phyloP scores from a whole-genome alignment of 306 rosid species.

The Boehmeria nivea region DNA sequence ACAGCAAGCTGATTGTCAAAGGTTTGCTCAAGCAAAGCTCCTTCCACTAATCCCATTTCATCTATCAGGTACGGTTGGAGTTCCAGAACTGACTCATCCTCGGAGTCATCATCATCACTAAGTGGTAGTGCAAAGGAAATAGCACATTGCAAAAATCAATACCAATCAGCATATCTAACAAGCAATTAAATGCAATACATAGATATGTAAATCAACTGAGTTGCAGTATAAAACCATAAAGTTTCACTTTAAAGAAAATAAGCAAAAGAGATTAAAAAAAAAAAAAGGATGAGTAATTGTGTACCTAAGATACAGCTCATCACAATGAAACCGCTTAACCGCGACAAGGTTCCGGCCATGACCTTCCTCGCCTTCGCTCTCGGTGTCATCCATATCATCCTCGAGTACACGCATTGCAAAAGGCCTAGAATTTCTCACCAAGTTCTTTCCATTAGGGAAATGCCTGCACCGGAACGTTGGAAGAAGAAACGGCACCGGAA shows the following conservation, averaged over 20 bases:
- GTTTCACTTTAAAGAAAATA: neutral
- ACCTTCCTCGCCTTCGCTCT: constrained; percentile 38
- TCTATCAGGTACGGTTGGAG: constrained; percentile 56
- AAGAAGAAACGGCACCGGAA: constrained; percentile 29
- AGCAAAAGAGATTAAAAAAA: neutral
- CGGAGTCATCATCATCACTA: constrained; percentile 61
- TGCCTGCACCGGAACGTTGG: constrained; percentile 6
- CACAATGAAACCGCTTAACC: constrained; percentile 44
- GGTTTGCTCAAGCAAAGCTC: constrained; percentile 52
- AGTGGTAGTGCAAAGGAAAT: constrained; percentile 22
- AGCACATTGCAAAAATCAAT: neutral
- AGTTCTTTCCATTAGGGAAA: constrained; percentile 23
- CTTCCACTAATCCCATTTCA: constrained; percentile 56
- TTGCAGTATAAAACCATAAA: too few species aligned
- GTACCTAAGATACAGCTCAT: constrained; percentile 58
- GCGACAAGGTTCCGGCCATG: constrained; percentile 17
- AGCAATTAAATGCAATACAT: too few species aligned
- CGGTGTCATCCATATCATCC: constrained; percentile 41
- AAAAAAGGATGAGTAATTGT: neutral
- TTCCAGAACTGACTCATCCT: constrained; percentile 31
- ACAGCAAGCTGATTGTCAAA: constrained; percentile 55
- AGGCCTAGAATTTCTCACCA: constrained; percentile 30
- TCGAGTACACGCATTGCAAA: constrained; percentile 56
- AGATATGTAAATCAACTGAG: too few species aligned
- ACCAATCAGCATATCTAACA: too few species aligned